Evolutionary conservation across 1,284 basidiomycete species (phyloP).

Genomic region (Sporisorium sorghi): DNA sequence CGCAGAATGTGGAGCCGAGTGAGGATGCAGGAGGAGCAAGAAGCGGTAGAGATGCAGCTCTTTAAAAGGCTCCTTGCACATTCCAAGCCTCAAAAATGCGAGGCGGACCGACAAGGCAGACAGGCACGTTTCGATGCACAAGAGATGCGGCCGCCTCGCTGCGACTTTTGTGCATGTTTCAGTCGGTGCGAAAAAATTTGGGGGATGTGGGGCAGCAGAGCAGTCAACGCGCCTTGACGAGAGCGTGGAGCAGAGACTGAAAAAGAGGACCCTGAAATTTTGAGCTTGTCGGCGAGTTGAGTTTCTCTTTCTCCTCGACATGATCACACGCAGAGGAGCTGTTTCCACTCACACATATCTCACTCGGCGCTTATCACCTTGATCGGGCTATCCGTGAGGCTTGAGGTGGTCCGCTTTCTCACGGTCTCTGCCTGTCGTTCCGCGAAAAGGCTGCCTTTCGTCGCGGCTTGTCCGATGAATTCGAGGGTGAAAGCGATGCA

Average conservation of each 20-base stretch:
- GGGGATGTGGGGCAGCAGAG: no score
- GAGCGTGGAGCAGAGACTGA: background rate
- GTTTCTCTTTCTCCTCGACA: background rate
- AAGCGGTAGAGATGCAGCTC: background rate
- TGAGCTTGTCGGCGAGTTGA: background rate
- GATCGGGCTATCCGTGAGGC: background rate
- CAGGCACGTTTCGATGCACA: slow-evolving; percentile 9
- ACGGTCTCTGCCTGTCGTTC: background rate
- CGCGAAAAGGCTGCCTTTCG: background rate
- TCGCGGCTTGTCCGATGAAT: background rate
- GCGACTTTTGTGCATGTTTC: slow-evolving; percentile 11
- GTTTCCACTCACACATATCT: background rate
- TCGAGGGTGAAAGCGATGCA: background rate
- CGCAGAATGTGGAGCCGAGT: slow-evolving; percentile 10
- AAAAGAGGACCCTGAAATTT: slow-evolving; percentile 6
- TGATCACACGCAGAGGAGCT: background rate
- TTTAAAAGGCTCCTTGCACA: background rate
- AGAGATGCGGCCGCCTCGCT: background rate
- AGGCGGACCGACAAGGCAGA: no score
- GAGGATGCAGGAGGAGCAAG: background rate
- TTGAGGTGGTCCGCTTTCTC: background rate
- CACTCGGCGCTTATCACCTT: background rate
- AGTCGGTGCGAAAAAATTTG: no score
- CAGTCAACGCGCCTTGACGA: background rate
- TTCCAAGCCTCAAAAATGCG: background rate